Conservation (phyloP, 495 filamentous ascomycete genomes). For the Tirmania nivea region DNA sequence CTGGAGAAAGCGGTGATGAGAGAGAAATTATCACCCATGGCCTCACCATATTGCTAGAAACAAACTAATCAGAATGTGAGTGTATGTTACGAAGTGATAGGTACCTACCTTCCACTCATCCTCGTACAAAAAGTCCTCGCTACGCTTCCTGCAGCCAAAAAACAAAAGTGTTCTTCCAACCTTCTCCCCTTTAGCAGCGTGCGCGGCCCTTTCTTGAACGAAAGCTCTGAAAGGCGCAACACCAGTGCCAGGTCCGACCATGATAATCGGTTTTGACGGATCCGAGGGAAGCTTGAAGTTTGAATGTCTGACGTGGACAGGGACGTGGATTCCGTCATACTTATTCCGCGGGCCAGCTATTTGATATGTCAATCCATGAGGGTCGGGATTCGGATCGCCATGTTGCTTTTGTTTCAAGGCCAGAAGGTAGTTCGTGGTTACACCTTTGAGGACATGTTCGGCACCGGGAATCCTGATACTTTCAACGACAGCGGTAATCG, state of each 20-base stretch:
- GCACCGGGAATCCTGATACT: constrained; percentile 53
- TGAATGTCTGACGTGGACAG: constrained; percentile 88
- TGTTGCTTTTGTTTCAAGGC: constrained; percentile 96
- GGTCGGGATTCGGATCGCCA: constrained; percentile 63
- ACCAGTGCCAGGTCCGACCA: constrained; percentile 91
- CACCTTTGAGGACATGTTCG: constrained; percentile 68
- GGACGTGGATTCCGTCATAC: constrained; percentile 88
- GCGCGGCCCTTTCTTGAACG: constrained; percentile 72
- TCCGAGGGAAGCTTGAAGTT: constrained; percentile 99
- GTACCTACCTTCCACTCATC: constrained; percentile 77
- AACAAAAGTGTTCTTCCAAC: constrained; percentile 85
- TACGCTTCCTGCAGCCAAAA: constrained; percentile 69
- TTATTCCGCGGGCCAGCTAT: constrained; percentile 85
- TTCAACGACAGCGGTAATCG: constrained; percentile 90
- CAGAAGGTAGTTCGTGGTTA: constrained; percentile 91
- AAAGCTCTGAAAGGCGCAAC: constrained; percentile 93
- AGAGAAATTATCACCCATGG: constrained; percentile 68
- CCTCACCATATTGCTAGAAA: constrained; percentile 52
- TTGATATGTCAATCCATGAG: constrained; percentile 72
- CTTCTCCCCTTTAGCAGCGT: constrained; percentile 55
- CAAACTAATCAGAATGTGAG: neutral
- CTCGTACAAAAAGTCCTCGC: constrained; percentile 81
- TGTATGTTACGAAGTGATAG: neutral
- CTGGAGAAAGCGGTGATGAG: constrained; percentile 86
- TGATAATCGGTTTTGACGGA: constrained; percentile 77